Evolutionary conservation across 2,329 filamentous ascomycete species (phyloP), one percentile per base, ranked within the genome.

Genomic region (Cladosporium austrohemisphaericum): DNA sequence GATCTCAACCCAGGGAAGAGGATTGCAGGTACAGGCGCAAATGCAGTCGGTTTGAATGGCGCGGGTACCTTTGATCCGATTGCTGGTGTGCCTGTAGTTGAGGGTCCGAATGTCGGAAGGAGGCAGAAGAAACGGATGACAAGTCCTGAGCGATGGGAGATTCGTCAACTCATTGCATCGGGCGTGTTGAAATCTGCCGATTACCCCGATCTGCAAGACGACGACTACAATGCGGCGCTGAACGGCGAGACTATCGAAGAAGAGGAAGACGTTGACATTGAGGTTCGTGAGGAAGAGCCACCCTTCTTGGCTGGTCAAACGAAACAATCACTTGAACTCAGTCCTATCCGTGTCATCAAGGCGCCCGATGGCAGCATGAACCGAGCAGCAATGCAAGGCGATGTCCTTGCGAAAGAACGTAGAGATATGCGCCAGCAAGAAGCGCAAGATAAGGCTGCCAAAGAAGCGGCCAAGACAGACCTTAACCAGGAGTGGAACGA

Each of bases 301-400:
- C 93, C 93, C 0, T 98, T 98, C 74, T 70, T 98, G 55, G 87
- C 88, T 13, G 93, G 93, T 4, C 94, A 98, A 67, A 98, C 93
- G 0, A 96, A 96, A 64, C 91, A 95, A 65, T 95, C 90, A 8
- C 76, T 98, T 7, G 93, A 98, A 63, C 73, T 98, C 3, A 96
- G 91, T 2, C 93, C 93, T 0, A 98, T 98, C 54, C 81, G 94
- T 56, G 91, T 98, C 18, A 88, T 98, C 60, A 97, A 97, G 69
- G 93, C 93, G 1, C 94, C 93, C 0, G 93, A 98, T 68, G 93
- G 93, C n/a, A 97, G 92, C 3, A 84, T 98, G 69, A 98, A 98
- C 65, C 81, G 93, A 62, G 89, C 94, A 40, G 94, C 94, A 13
- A 95, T 97, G 87, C 85, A 91, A 7, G 92, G 93, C 36, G 91